Percentiles rank a stretch among this genome's conserved stretches.
Evolutionary conservation across 345 rosid genomes (phyloP).

Genomic region (Aquilaria yunnanensis): DNA sequence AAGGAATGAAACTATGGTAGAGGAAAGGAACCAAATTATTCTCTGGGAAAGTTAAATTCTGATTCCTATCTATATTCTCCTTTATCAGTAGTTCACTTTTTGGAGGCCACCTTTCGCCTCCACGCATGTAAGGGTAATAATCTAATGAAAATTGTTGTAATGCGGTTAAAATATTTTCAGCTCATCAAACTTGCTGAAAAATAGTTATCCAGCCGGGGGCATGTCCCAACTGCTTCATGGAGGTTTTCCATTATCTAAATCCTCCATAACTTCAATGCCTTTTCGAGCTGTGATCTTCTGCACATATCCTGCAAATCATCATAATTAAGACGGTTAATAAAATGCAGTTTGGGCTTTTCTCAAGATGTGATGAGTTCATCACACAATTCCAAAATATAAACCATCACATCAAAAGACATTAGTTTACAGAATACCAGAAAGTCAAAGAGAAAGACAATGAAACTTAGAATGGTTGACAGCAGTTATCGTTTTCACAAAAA

Average conservation of each 20-base stretch:
- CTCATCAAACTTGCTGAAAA: slow-evolving; percentile 10
- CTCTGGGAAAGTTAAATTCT: slow-evolving; percentile 20
- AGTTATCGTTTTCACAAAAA: too few relatives aligned
- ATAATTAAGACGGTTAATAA: not conserved
- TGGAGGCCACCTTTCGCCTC: slow-evolving; percentile 10
- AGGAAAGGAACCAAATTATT: slow-evolving; percentile 11
- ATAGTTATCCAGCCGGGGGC: slow-evolving; percentile 6
- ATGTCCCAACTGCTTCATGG: slow-evolving; percentile 25
- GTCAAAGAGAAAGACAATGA: too few relatives aligned
- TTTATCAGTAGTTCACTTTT: slow-evolving; percentile 3
- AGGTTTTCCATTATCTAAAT: slow-evolving; percentile 69
- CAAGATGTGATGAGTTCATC: not conserved
- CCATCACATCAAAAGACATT: not conserved
- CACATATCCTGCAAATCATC: slow-evolving; percentile 64
- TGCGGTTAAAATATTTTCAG: slow-evolving; percentile 12
- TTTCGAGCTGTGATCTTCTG: slow-evolving; percentile 87
- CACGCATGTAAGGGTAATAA: slow-evolving; percentile 1
- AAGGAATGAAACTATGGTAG: slow-evolving; percentile 5
- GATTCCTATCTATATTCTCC: slow-evolving; percentile 9
- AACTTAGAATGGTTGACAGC: too few relatives aligned
- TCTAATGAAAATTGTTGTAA: slow-evolving; percentile 5
- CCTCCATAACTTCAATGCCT: slow-evolving; percentile 81
- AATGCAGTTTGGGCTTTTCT: too few relatives aligned
- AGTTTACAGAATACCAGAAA: too few relatives aligned
- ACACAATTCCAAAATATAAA: not conserved